Conservation (phyloP, 106 monocot species). For the Dioscorea zingiberensis region DNA sequence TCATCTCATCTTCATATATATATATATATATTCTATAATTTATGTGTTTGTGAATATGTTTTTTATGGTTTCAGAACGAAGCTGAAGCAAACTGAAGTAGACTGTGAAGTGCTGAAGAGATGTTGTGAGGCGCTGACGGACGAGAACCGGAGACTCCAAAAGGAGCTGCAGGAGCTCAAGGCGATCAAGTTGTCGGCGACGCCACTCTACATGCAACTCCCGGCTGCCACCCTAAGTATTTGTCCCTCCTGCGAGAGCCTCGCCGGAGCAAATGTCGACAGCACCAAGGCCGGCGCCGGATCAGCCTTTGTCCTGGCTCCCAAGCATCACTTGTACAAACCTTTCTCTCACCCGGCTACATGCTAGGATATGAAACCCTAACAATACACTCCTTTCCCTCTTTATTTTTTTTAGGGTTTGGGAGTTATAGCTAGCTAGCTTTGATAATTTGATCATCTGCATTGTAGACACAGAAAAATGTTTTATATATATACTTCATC, state of each 20-base stretch:
- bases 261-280: constrained; percentile 2
- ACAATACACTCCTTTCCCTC: not conserved
- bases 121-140: constrained; percentile 48
- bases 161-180: constrained; percentile 47
- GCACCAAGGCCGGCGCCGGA: not conserved
- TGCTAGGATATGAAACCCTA: constrained; percentile 4
- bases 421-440: not conserved
- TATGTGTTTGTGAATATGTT: no score
- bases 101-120: constrained; percentile 49
- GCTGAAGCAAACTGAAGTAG: constrained; percentile 60
- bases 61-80: constrained; percentile 36
- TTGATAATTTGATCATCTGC: not conserved
- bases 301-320: constrained; percentile 11
- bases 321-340: constrained; percentile 33
- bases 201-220: constrained; percentile 49
- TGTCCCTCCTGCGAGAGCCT: constrained; percentile 53
- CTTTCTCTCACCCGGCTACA: constrained; percentile 43
- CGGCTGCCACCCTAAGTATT: constrained; percentile 40
- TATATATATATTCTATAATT: no score
- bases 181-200: constrained; percentile 27
- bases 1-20: no score
- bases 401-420: not conserved
- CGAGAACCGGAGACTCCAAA: constrained; percentile 50
- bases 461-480: no score
- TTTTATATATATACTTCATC: no score